Evolutionary conservation across 73 alveolate species (phyloP), one percentile per base, ranked within the genome.

Genomic region (Paramecium pentaurelia): DNA sequence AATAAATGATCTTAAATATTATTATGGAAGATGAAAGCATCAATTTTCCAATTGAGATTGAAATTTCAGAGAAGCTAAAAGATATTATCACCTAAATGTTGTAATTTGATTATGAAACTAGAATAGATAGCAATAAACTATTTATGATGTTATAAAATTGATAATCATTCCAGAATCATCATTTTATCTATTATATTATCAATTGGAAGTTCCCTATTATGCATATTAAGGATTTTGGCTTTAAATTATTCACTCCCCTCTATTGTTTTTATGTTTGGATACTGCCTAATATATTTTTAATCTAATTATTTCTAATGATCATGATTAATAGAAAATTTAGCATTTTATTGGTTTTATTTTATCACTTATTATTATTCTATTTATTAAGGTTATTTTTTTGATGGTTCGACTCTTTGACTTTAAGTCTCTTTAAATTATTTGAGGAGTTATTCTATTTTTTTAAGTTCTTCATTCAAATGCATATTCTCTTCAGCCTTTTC

Each of bases 201-300:
- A 36, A 75, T 75, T 38, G 37, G 38, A 34, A 75, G 47, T 36
- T 75, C 88, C 16, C 68, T 75, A 30, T 36, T 36, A 20, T 75
- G 88, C 68, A 75, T 75, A 11, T 75, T 22, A 36, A 75, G 60
- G 47, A 75, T 30, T 75, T 75, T 38, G 3, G 58, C 88, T 38
- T 75, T 75, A 37, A 75, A 42, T 75, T 36, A 36, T 42, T 75
- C 88, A 36, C 88, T 75, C 10, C 88, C 88, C 2, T 75, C 68
- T 16, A 75, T 75, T 38, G 70, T 37, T 75, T 75, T 42, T 0
- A 75, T 11, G 10, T 42, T 42, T 16, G 58, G 68, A 75, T 75
- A 75, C 37, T 34, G 34, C 9, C 88, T 36, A 18, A 75, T 38
- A 10, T 36, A 75, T 75, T 75, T 75, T 75, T 0, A 42, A 36